Base-by-base conservation (phyloP, 106 monocot genomes). In the Hemerocallis citrina region DNA sequence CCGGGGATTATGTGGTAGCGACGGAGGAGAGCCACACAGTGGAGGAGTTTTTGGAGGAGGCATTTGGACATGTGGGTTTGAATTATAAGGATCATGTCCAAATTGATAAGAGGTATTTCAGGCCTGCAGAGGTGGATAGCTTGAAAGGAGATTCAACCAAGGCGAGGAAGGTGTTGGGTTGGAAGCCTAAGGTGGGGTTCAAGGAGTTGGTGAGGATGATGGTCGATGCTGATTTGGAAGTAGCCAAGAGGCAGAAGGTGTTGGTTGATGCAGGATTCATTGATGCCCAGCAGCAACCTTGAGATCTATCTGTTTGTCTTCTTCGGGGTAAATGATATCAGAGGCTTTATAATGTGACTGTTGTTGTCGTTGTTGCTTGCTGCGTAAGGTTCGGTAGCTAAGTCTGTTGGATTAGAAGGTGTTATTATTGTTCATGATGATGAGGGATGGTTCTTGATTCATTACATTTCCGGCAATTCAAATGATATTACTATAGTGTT, bases 1-100 rank as follows among this genome's bases (percentile, higher is more conserved):
- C 95, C 0, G 81, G 66, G 31, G 95, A 96, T 54, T 96, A 87
- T 36, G 90, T 96, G 7, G 95, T 96, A 28, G 95, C 95, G 10
- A 96, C 95, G 28, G 90, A 96, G 63, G 86, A 96, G 66, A 81
- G 83, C 3, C 95, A 96, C 63, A 81, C 86, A 6, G 95, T 96
- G 34, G 80, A 90, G 79, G 95, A 96, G 84, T 90, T 96, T 58
- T 63, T 96, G 21, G 71, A 79, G 74, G 75, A 51, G 22, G 81
- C 95, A 3, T 96, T 96, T 42, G 84, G 90, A 32, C 77, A 81
- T 30, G 95, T 76, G 1, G 90, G 78, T 8, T 45, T 96, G 12
- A 25, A 87, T 21, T 96, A 90, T 90, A 90, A 79, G 81, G 90
- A 90, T 31, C 95, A 96, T 63, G 95, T 96, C n/a, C 76, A 76